Base-by-base conservation (phyloP, 2,329 filamentous ascomycete species). In the Colletotrichum eremochloae region DNA sequence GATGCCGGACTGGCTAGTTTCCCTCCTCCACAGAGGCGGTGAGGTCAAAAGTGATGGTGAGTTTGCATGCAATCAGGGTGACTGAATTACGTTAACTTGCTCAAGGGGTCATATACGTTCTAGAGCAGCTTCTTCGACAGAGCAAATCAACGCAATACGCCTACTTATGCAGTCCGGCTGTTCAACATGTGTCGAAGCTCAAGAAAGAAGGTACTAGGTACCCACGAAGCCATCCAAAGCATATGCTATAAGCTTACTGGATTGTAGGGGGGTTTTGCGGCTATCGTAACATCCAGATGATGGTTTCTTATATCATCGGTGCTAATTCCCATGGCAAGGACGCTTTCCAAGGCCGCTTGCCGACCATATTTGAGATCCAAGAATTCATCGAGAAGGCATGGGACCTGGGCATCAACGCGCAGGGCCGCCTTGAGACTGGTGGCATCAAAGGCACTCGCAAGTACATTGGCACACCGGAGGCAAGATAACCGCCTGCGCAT, bases 211-310 rank as follows among this genome's bases (percentile, higher is more conserved):
- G 90, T 88, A 80, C 42, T 76, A 57, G 15, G 40, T 12, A n/a
- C 3, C 9, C 33, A 15, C 5, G 2, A 33, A 64, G 24, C 60
- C 29, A 58, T 33, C 18, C 12, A 33, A 20, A 5, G 24, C 9
- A 33, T 24, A 24, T 24, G 24, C 8, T 12, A 15, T 24, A 6
- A 53, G 56, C 52, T 73, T 29, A 73, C 24, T n/a, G 12, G 58
- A 2, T 24, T 24, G 3, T 31, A 89, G 95, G 95, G 31, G 93
- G 94, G 7, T 98, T 98, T 80, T 98, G 96, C 79, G 96, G 96
- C 4, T 98, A 98, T 80, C 89, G 96, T 52, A 98, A 97, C 78
- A 97, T 97, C 42, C 96, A 98, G 80, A 97, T 97, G 91, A 82
- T 98, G 76, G 84, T 92, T 18, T 96, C 95, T 0, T 95, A 94